phyloP scores from a whole-genome alignment of 83 land plant genomes.

The Diphasiastrum complanatum region DNA sequence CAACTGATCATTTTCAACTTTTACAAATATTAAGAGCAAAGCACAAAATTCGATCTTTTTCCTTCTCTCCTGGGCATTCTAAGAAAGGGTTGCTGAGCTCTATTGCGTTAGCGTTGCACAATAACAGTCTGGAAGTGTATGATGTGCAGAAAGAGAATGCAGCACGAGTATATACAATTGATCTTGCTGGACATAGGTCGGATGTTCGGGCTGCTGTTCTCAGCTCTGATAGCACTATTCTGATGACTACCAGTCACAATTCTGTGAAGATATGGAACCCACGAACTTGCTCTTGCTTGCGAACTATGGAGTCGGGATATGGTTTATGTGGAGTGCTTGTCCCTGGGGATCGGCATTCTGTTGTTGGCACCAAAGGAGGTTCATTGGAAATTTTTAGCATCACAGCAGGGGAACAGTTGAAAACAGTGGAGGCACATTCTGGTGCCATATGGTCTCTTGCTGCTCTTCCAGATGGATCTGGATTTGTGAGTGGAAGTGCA shows the following conservation, averaged over 20 bases:
- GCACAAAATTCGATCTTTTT: slow-evolving; percentile 67
- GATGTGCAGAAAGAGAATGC: slow-evolving; percentile 40
- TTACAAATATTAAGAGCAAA: slow-evolving; percentile 52
- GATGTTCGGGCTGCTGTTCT: slow-evolving; percentile 75
- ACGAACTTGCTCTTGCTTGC: slow-evolving; percentile 69
- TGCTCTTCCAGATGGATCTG: slow-evolving; percentile 58
- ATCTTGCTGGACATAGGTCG: slow-evolving; percentile 80
- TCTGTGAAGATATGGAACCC: slow-evolving; percentile 93
- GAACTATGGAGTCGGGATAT: slow-evolving; percentile 84
- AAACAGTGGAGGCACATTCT: slow-evolving; percentile 72
- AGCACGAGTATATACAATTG: slow-evolving; percentile 43
- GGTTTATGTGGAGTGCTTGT: slow-evolving; percentile 78
- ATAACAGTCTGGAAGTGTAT: slow-evolving; percentile 71
- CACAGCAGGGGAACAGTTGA: slow-evolving; percentile 56
- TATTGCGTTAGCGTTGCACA: slow-evolving; percentile 64
- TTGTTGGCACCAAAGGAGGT: slow-evolving; percentile 90
- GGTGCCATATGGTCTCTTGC: slow-evolving; percentile 61
- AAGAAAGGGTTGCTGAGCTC: slow-evolving; percentile 44
- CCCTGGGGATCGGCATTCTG: slow-evolving; percentile 62
- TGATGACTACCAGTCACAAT: slow-evolving; percentile 92
- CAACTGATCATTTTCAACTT: slow-evolving; percentile 65
- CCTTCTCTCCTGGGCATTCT: slow-evolving; percentile 58
- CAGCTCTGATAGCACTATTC: slow-evolving; percentile 60
- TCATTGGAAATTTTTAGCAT: slow-evolving; percentile 73
- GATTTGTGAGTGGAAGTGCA: slow-evolving; percentile 86